These are phyloP conservation scores for Asclepias syriaca DNA, from an alignment of 257 asterid genomes.

Conservation along the genomic window DNA sequence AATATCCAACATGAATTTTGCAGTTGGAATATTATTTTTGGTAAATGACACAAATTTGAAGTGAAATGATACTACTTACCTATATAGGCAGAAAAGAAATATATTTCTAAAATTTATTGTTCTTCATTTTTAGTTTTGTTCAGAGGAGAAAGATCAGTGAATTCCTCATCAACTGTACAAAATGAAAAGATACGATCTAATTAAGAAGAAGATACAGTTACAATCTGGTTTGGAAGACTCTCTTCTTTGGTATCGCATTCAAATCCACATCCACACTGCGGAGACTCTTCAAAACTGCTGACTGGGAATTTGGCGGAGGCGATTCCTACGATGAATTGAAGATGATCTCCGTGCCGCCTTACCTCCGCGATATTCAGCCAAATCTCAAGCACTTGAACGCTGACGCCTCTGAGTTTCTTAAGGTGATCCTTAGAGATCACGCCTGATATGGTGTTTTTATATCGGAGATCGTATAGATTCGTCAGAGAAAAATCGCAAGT, in stretches of 20 bases:
- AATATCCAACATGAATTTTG: too few species aligned
- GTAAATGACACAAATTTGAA: too few species aligned
- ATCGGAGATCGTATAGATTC: conserved; percentile 30
- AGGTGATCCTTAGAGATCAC: conserved; percentile 28
- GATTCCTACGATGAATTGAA: conserved; percentile 46
- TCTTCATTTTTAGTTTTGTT: neutral
- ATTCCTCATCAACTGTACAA: neutral
- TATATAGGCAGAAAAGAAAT: too few species aligned
- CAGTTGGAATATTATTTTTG: too few species aligned
- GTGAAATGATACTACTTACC: too few species aligned
- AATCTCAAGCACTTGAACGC: conserved; percentile 36
- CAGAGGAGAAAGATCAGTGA: neutral
- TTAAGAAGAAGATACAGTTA: neutral
- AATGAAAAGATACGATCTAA: neutral
- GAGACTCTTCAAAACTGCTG: conserved; percentile 32
- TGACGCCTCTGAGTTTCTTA: conserved; percentile 32
- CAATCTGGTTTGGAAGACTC: neutral
- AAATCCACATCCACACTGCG: conserved; percentile 59
- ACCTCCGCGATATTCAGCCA: conserved; percentile 49
- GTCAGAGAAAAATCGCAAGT: conserved; percentile 40
- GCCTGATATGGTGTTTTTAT: conserved; percentile 33
- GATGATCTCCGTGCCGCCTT: conserved; percentile 19
- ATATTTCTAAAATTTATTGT: too few species aligned
- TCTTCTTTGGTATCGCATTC: conserved; percentile 18
- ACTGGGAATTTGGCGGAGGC: conserved; percentile 34